Conservation (phyloP, 1,139 yeast species). For the Sugiyamaella grinbergsii region DNA sequence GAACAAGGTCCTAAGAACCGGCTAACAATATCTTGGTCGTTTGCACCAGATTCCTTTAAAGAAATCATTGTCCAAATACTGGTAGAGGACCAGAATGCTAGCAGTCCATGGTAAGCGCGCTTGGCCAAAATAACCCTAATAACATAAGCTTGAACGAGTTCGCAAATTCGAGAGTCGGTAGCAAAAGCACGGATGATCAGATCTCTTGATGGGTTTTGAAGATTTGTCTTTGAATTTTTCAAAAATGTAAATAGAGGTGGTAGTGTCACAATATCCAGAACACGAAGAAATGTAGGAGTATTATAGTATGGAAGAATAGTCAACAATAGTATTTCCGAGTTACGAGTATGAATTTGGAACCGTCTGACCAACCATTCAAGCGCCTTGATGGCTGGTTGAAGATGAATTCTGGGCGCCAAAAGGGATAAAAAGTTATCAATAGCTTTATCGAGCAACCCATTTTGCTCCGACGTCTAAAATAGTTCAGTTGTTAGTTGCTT, state of each 20-base stretch:
- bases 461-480: slow-evolving; percentile 65
- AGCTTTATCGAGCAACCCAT: slow-evolving; percentile 70
- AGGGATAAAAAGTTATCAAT: slow-evolving; percentile 72
- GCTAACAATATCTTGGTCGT: slow-evolving; percentile 44
- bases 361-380: slow-evolving; percentile 95
- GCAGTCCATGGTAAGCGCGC: slow-evolving; percentile 59
- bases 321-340: slow-evolving; percentile 69
- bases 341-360: slow-evolving; percentile 80
- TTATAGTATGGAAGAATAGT: slow-evolving; percentile 77
- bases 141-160: slow-evolving; percentile 63
- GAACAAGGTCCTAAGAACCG: slow-evolving; percentile 52
- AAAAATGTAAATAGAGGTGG: slow-evolving; percentile 81
- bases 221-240: slow-evolving; percentile 63
- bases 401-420: slow-evolving; percentile 71
- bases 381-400: slow-evolving; percentile 77
- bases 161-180: slow-evolving; percentile 67
- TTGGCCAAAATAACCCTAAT: slow-evolving; percentile 49
- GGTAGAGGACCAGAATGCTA: slow-evolving; percentile 76
- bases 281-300: slow-evolving; percentile 69
- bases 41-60: slow-evolving; percentile 43
- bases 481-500: slow-evolving; percentile 56
- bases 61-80: slow-evolving; percentile 67
- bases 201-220: slow-evolving; percentile 64
- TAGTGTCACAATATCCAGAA: slow-evolving; percentile 69
- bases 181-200: slow-evolving; percentile 70